Evolutionary conservation across 1,284 basidiomycete genomes (phyloP).

Genomic region (Psilocybe mexicana): DNA sequence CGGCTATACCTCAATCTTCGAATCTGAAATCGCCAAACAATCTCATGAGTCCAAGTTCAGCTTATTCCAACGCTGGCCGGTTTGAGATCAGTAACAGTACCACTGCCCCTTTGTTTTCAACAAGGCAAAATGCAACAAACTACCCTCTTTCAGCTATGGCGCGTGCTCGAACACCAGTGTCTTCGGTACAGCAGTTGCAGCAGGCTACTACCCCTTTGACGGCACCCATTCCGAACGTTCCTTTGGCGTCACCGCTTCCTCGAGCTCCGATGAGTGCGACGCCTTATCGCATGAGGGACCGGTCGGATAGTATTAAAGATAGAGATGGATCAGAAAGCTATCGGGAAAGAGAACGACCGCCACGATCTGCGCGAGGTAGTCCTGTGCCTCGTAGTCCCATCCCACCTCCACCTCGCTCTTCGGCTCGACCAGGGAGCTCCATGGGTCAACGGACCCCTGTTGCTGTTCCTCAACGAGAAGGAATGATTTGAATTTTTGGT

Average conservation of each 20-base stretch:
- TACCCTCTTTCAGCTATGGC: constrained; percentile 21
- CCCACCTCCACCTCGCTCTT: constrained; percentile 59
- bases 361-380: constrained; percentile 35
- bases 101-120: constrained; percentile 19
- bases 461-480: constrained; percentile 50
- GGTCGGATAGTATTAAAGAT: constrained; percentile 22
- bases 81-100: constrained; percentile 12
- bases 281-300: constrained; percentile 23
- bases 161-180: constrained; percentile 25
- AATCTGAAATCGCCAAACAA: constrained; percentile 17
- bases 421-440: constrained; percentile 60
- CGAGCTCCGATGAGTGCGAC: constrained; percentile 32
- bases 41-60: constrained; percentile 15
- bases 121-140: constrained; percentile 14
- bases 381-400: constrained; percentile 35
- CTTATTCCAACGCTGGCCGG: constrained; percentile 14
- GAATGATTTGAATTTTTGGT: constrained; percentile 46
- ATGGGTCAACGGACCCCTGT: constrained; percentile 45
- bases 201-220: constrained; percentile 23
- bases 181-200: constrained; percentile 23
- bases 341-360: constrained; percentile 31
- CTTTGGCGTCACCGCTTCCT: constrained; percentile 31
- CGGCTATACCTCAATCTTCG: constrained; percentile 8
- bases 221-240: constrained; percentile 23
- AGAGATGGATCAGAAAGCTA: constrained; percentile 18